Conservation (phyloP, 257 asterid genomes). For the Ophiorrhiza pumila region DNA sequence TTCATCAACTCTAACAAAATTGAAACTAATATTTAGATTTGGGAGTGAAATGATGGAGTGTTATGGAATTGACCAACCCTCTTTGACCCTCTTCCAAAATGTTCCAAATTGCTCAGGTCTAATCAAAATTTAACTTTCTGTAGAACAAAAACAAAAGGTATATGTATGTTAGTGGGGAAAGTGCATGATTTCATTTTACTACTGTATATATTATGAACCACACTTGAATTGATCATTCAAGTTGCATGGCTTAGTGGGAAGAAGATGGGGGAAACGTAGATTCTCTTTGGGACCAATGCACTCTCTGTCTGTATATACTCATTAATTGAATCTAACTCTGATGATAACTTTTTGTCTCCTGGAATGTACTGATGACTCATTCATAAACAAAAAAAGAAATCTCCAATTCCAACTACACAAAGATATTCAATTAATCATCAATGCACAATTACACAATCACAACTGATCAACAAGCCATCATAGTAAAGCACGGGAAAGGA, state of each 20-base stretch:
- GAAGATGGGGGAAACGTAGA: neutral
- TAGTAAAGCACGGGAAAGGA: no score
- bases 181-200: neutral
- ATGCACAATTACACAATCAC: no score
- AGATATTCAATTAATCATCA: no score
- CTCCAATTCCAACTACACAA: neutral
- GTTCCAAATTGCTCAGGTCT: neutral
- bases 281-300: no score
- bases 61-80: no score
- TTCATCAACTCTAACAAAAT: no score
- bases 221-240: neutral
- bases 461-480: no score
- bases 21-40: no score
- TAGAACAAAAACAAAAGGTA: neutral
- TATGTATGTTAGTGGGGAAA: conserved; percentile 11
- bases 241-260: neutral
- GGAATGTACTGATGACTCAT: neutral
- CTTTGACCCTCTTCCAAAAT: no score
- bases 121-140: conserved; percentile 7
- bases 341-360: neutral
- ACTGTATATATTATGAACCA: neutral
- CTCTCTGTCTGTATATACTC: neutral
- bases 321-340: neutral
- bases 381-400: neutral
- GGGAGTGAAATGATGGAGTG: no score